Conservation (phyloP, 2,329 filamentous ascomycete genomes). For the Phyllosticta paracitricarpa region DNA sequence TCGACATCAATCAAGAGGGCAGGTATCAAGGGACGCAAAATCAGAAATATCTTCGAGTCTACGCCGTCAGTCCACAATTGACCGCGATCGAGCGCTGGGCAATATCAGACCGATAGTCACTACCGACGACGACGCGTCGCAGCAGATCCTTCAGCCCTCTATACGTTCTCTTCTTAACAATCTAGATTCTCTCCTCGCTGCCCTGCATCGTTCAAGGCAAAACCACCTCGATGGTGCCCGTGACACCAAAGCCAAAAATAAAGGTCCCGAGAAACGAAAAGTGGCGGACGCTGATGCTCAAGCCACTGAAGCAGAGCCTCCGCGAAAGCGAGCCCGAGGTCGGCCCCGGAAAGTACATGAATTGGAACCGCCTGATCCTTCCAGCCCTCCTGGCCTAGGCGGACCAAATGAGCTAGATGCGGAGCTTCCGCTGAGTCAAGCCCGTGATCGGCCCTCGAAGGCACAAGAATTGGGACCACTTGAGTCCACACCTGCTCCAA, state of each 20-base stretch:
- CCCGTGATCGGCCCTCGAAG: background rate
- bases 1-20: background rate
- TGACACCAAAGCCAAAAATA: background rate
- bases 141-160: slow-evolving; percentile 54
- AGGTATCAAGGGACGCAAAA: background rate
- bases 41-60: background rate
- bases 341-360: background rate
- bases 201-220: slow-evolving; percentile 58
- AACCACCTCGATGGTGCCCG: slow-evolving; percentile 31
- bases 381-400: background rate
- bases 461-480: too few relatives aligned
- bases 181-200: slow-evolving; percentile 58
- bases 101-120: slow-evolving; percentile 43
- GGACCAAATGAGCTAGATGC: background rate
- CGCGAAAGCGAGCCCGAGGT: background rate
- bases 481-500: too few relatives aligned
- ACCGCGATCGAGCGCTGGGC: background rate
- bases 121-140: slow-evolving; percentile 61
- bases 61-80: too few relatives aligned
- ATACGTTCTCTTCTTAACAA: slow-evolving; percentile 60
- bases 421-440: background rate
- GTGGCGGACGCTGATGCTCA: background rate
- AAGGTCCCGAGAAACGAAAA: background rate
- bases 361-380: too few relatives aligned
- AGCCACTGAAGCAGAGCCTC: background rate